Evolutionary conservation across 345 rosid genomes (phyloP), one percentile per base, ranked within the genome.

Genomic region (Dovyalis caffra): DNA sequence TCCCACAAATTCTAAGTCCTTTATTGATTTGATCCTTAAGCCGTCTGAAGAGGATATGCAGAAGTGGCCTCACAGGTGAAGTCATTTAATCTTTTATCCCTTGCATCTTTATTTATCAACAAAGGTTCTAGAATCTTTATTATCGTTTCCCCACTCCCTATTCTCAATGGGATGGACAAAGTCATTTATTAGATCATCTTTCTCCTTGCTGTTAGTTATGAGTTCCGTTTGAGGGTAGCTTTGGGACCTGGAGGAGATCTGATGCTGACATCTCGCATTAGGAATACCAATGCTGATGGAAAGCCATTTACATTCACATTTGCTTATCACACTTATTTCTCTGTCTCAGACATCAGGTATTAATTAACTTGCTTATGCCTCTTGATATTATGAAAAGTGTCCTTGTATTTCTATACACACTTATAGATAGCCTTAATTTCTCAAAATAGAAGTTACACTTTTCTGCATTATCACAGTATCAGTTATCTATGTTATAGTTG

Each of bases 331-430:
- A 91, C 97, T 70, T 95, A 95, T 82, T 91, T 95, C 81, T 87
- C 90, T 71, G 95, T 95, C 74, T 92, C 99, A n/a, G 98, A 95
- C 79, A 89, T 92, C 88, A 92, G 95, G 99, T 95, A 64, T 61
- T 32, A 35, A 11, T 6, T 49, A 31, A 67, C 23, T 4, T 75
- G 21, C 32, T 56, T 57, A 11, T 26, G 53, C 47, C 21, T 9
- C 4, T 1, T 43, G 0, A 40, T 29, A n/a, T 25, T 64, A 31
- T 31, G 6, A 11, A 8, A 20, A 31, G 35, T 66, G 63, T 72
- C 25, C 6, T 64, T 29, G 16, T 25, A 56, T 45, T 33, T 25
- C 14, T 5, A 43, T 4, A 33, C 9, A 12, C 40, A 63, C 43
- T 49, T 49, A 23, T 23, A 6, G 23, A 49, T 49, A 49, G 25